phyloP scores from a whole-genome alignment of 2,329 filamentous ascomycete species.

The Xylariaceae sp. region DNA sequence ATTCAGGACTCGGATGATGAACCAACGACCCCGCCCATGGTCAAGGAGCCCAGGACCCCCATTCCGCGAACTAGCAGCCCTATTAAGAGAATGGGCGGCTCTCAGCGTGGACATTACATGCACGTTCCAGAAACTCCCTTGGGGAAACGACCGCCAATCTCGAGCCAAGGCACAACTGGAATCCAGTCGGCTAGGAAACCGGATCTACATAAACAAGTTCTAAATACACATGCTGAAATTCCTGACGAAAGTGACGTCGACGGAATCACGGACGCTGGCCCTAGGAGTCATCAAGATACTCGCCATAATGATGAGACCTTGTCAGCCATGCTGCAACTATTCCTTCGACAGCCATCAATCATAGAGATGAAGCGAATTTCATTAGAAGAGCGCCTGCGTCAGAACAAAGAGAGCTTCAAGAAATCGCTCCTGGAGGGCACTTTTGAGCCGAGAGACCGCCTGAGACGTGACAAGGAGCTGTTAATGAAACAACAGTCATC shows the following conservation, averaged over 20 bases:
- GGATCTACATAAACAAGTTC: slow-evolving; percentile 12
- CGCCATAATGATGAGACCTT: slow-evolving; percentile 29
- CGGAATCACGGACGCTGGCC: slow-evolving; percentile 12
- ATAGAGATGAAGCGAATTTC: slow-evolving; percentile 33
- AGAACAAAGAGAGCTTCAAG: slow-evolving; percentile 45
- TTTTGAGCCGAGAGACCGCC: slow-evolving; percentile 39
- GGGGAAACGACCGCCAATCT: slow-evolving; percentile 14
- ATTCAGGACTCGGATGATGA: slow-evolving; percentile 56
- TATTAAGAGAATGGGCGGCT: slow-evolving; percentile 14
- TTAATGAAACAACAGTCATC: slow-evolving; percentile 42
- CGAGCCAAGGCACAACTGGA: slow-evolving; percentile 13
- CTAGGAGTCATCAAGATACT: slow-evolving; percentile 15
- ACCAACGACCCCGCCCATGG: slow-evolving; percentile 39
- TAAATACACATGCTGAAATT: slow-evolving; percentile 9
- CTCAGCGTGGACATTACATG: slow-evolving; percentile 16
- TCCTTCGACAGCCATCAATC: slow-evolving; percentile 32
- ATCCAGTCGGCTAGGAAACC: slow-evolving; percentile 22
- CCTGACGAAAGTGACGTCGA: slow-evolving; percentile 5
- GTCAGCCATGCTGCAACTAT: slow-evolving; percentile 33
- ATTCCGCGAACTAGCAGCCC: slow-evolving; percentile 19
- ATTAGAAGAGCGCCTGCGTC: slow-evolving; percentile 39
- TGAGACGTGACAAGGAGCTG: slow-evolving; percentile 46
- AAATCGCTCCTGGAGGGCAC: slow-evolving; percentile 43
- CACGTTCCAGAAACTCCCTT: slow-evolving; percentile 27
- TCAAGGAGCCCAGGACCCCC: slow-evolving; percentile 31